phyloP scores from a whole-genome alignment of 768 basidiomycete genomes.

The Lepiota subincarnata region DNA sequence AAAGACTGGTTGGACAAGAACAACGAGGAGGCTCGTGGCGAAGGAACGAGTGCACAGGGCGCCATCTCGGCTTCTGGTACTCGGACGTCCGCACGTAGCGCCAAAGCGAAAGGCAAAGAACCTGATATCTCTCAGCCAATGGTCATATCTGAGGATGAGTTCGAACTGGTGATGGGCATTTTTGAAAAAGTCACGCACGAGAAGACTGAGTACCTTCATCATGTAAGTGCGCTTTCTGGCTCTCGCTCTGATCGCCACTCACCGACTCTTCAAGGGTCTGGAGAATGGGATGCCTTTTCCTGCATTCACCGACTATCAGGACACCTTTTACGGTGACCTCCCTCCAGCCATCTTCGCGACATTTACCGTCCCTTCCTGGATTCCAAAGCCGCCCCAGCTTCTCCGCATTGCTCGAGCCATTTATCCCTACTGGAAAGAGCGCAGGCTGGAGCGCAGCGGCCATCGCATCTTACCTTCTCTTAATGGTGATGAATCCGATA shows the following conservation, averaged over 20 bases:
- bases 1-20: conserved; percentile 92
- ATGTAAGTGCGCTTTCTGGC: conserved; percentile 50
- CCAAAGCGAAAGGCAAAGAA: conserved; percentile 83
- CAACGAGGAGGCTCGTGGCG: conserved; percentile 81
- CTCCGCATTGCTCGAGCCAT: conserved; percentile 65
- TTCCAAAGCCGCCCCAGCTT: conserved; percentile 62
- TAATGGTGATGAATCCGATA: conserved; percentile 89
- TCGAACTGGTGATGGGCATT: conserved; percentile 93
- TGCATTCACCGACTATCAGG: conserved; percentile 69
- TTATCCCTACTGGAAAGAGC: conserved; percentile 89
- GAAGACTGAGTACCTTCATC: conserved; percentile 84
- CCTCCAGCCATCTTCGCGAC: conserved; percentile 63
- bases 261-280: conserved; percentile 41
- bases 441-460: conserved; percentile 75
- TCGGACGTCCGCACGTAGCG: conserved; percentile 58
- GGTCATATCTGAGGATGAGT: conserved; percentile 85
- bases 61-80: conserved; percentile 51
- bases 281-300: conserved; percentile 69
- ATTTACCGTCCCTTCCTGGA: conserved; percentile 61
- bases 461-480: conserved; percentile 82
- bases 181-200: conserved; percentile 91
- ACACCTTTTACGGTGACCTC: conserved; percentile 57
- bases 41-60: conserved; percentile 78
- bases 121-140: conserved; percentile 62
- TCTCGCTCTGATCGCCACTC: neutral